These are phyloP conservation scores for Macrophomina tecta DNA, from an alignment of 2,329 filamentous ascomycete genomes.

Conservation along the genomic window DNA sequence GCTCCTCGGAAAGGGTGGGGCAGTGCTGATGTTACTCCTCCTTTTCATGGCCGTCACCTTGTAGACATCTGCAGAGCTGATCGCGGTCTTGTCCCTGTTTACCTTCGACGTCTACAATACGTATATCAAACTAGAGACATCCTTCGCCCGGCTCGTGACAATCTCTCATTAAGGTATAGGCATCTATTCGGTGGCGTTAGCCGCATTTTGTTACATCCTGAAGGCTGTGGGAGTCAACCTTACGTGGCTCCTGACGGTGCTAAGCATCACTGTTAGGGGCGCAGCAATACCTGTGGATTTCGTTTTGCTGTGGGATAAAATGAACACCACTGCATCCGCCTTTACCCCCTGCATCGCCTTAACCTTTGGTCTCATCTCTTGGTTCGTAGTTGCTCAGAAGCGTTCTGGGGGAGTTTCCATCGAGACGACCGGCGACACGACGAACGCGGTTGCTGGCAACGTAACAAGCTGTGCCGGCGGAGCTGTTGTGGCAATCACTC, in stretches of 20 bases:
- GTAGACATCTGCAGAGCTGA: conserved; percentile 59
- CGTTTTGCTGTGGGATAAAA: conserved; percentile 60
- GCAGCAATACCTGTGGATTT: conserved; percentile 61
- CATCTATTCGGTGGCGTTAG: conserved; percentile 58
- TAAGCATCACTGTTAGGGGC: conserved; percentile 60
- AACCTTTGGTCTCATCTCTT: conserved; percentile 58
- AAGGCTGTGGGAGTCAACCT: conserved; percentile 62
- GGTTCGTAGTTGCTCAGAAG: conserved; percentile 56
- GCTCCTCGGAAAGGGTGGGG: conserved; percentile 47
- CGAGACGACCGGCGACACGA: conserved; percentile 53
- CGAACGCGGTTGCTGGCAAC: conserved; percentile 49
- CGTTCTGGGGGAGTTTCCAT: conserved; percentile 59
- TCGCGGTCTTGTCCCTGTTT: conserved; percentile 60
- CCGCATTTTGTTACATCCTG: conserved; percentile 47
- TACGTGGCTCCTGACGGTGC: conserved; percentile 62
- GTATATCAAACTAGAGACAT: conserved; percentile 56
- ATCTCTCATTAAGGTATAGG: conserved; percentile 62
- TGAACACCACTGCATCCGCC: conserved; percentile 58
- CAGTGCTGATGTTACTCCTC: conserved; percentile 47
- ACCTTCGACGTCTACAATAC: conserved; percentile 61
- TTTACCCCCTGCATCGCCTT: conserved; percentile 58
- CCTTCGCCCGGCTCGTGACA: conserved; percentile 56
- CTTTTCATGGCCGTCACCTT: conserved; percentile 54
- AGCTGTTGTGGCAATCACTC: conserved; percentile 41
- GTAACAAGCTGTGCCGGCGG: conserved; percentile 45